Evolutionary conservation across 2,329 filamentous ascomycete species (phyloP).

Genomic region (Clonostachys byssicola): DNA sequence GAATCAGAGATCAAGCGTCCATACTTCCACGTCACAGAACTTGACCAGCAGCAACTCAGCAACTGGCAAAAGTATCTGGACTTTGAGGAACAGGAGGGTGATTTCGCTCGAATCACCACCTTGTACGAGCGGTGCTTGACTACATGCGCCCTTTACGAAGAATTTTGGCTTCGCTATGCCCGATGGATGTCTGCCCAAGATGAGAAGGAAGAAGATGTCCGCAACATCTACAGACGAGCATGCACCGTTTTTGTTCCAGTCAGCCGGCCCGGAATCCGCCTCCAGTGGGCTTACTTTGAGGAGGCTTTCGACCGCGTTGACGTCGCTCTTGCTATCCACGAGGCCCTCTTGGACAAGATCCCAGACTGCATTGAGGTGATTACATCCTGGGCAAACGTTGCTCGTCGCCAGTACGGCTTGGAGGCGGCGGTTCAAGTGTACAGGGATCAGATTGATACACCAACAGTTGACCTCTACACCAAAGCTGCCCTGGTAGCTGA

Average conservation of each 20-base stretch:
- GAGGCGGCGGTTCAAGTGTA: conserved; percentile 82
- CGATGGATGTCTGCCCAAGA: conserved; percentile 85
- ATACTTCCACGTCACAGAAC: conserved; percentile 93
- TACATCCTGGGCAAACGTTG: conserved; percentile 79
- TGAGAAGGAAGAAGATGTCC: conserved; percentile 81
- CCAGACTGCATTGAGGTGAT: conserved; percentile 86
- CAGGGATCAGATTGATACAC: conserved; percentile 73
- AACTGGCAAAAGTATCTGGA: conserved; percentile 98
- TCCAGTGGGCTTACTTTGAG: conserved; percentile 94
- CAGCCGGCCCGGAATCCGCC: conserved; percentile 74
- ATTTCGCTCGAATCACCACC: conserved; percentile 70
- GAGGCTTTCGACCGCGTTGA: conserved; percentile 75
- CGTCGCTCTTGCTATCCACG: conserved; percentile 79
- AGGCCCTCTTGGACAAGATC: conserved; percentile 69
- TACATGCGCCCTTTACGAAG: conserved; percentile 90
- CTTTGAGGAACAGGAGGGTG: conserved; percentile 84
- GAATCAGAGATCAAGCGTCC: conserved; percentile 93
- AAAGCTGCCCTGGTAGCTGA: conserved; percentile 86
- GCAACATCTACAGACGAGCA: conserved; percentile 87
- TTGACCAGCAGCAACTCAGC: conserved; percentile 76
- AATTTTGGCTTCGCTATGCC: conserved; percentile 97
- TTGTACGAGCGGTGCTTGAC: conserved; percentile 93
- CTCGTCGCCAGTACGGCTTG: conserved; percentile 77
- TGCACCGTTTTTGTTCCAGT: conserved; percentile 83
- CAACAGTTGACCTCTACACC: conserved; percentile 68